phyloP scores from a whole-genome alignment of 352 stramenopile genomes.

The Blastocystis sp. region DNA sequence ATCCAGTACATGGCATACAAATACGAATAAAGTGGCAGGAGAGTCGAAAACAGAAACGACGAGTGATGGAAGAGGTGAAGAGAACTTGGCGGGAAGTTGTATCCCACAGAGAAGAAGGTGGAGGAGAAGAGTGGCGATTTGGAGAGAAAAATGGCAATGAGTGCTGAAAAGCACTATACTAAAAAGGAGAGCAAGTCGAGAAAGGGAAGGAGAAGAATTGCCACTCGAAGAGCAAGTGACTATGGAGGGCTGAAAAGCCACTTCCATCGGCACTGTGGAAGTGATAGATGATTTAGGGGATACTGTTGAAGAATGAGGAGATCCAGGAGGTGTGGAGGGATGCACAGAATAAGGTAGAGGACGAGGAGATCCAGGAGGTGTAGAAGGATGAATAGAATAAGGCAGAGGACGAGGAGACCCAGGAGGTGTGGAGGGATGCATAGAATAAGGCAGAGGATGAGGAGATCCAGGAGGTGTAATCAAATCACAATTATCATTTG shows the following conservation, averaged over 20 bases:
- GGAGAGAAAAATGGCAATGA: background rate
- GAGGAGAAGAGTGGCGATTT: background rate
- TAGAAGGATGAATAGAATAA: background rate
- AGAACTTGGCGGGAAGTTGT: background rate
- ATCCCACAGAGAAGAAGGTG: background rate
- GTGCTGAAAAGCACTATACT: background rate
- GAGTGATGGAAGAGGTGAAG: background rate
- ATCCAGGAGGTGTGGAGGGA: background rate
- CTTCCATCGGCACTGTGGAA: background rate
- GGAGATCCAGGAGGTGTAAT: background rate
- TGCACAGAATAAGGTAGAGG: background rate
- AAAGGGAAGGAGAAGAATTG: background rate
- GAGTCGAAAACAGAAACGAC: background rate
- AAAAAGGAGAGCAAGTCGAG: background rate
- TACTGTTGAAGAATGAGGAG: background rate
- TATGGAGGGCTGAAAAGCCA: background rate
- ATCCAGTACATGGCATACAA: background rate
- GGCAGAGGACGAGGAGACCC: background rate
- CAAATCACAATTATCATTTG: background rate
- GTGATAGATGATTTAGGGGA: background rate
- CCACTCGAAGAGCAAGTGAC: background rate
- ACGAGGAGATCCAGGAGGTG: background rate
- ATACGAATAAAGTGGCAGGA: background rate
- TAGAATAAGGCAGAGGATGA: background rate
- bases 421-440: background rate